Conservation (phyloP, 192 early-diverging fungal genomes). For the Coemansia sp. region DNA sequence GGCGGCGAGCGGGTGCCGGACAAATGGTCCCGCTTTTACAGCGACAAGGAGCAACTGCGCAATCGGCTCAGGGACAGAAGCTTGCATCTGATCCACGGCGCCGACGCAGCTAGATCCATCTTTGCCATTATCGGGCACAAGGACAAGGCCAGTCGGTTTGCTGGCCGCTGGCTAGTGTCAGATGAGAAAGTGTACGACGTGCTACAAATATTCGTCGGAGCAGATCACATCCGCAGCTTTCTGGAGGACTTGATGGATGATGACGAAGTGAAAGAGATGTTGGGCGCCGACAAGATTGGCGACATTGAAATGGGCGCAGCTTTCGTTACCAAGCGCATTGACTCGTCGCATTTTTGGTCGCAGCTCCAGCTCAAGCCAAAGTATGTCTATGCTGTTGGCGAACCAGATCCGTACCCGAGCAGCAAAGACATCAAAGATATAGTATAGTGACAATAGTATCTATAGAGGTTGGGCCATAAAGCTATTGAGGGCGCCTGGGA, state of each 20-base stretch:
- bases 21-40: conserved; percentile 40
- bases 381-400: conserved; percentile 14
- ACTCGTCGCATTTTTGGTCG: conserved; percentile 44
- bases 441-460: too few species aligned
- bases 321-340: conserved; percentile 31
- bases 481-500: conserved; percentile 7
- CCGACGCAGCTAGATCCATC: conserved; percentile 36
- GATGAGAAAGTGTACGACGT: conserved; percentile 39
- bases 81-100: conserved; percentile 44
- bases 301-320: conserved; percentile 23
- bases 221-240: conserved; percentile 13
- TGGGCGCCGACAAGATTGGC: conserved; percentile 15
- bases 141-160: neutral
- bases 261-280: conserved; percentile 7
- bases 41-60: conserved; percentile 26
- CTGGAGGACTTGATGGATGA: conserved; percentile 21
- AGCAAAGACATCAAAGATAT: neutral
- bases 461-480: neutral
- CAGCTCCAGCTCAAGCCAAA: conserved; percentile 19
- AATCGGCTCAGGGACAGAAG: conserved; percentile 29
- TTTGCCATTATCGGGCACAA: conserved; percentile 2
- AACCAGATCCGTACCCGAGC: conserved; percentile 18
- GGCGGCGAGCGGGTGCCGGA: conserved; percentile 37
- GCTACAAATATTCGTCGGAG: conserved; percentile 28
- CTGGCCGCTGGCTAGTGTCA: conserved; percentile 43